Conservation (phyloP, 83 land plant species). For the Larix sibirica region DNA sequence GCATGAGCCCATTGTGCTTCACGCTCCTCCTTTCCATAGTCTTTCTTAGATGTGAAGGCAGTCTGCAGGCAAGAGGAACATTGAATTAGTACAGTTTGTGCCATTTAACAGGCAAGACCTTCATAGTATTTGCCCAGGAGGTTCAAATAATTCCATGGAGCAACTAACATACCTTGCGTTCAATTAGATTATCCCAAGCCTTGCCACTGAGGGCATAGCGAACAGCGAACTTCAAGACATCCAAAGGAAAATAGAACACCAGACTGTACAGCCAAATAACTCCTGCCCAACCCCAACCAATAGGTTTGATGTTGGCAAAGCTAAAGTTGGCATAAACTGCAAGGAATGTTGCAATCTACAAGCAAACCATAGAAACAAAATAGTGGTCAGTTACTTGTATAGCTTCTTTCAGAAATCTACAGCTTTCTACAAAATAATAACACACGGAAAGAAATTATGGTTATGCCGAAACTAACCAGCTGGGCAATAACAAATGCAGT, state of each 20-base stretch:
- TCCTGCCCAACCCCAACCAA: conserved; percentile 73
- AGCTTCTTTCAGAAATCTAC: background rate
- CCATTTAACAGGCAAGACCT: background rate
- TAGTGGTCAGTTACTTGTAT: background rate
- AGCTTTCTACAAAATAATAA: no score
- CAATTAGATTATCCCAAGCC: conserved; percentile 56
- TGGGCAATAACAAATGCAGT: conserved; percentile 51
- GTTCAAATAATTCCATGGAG: background rate
- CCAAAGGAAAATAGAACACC: conserved; percentile 53
- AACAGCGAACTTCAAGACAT: conserved; percentile 50
- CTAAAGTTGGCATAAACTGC: conserved; percentile 55
- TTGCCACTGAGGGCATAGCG: conserved; percentile 58
- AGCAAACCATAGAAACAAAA: background rate
- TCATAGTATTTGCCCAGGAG: background rate
- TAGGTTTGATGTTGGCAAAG: conserved; percentile 50
- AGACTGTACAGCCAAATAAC: conserved; percentile 61
- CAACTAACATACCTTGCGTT: conserved; percentile 33
- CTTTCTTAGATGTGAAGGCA: conserved; percentile 34
- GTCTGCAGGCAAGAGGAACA: conserved; percentile 18
- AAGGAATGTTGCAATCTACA: conserved; percentile 58
- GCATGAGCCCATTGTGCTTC: conserved; percentile 50
- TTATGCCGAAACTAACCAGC: conserved; percentile 25
- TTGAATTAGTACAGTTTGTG: background rate
- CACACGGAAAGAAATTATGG: no score
- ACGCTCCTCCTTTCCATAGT: conserved; percentile 35